Percentiles rank a stretch among this genome's conserved stretches.
Conservation (phyloP, 148 eudicot genomes). For the Rhododendron ferrugineum region DNA sequence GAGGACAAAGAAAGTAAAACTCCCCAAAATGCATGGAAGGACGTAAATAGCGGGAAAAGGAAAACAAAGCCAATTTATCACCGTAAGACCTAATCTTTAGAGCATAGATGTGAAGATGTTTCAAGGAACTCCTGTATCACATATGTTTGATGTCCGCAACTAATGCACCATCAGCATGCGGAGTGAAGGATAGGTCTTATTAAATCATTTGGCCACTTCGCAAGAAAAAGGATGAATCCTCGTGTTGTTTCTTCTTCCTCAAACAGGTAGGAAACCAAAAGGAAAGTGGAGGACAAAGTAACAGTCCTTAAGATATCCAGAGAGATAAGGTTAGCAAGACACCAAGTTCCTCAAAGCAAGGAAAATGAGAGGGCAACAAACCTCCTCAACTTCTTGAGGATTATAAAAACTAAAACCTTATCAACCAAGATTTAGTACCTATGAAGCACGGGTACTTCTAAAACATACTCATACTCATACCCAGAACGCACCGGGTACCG, state of each 20-base stretch:
- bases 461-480: not conserved
- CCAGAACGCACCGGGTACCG: not conserved
- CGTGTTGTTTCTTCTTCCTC: not conserved
- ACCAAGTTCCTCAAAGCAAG: not conserved
- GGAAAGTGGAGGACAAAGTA: not conserved
- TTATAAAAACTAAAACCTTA: not conserved
- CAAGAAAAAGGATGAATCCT: not conserved
- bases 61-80: too few relatives aligned
- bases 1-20: too few relatives aligned
- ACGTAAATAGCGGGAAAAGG: too few relatives aligned
- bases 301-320: not conserved
- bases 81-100: too few relatives aligned
- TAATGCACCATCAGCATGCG: not conserved
- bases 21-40: not conserved
- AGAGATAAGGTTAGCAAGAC: not conserved
- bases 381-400: not conserved
- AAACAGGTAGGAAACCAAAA: not conserved
- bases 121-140: not conserved
- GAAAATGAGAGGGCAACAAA: not conserved
- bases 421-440: not conserved
- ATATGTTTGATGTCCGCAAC: not conserved
- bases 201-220: not conserved
- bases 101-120: not conserved
- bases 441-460: not conserved
- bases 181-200: not conserved